Base-by-base conservation (phyloP, 202 grass and related monocot genomes). In the Eragrostis tef region DNA sequence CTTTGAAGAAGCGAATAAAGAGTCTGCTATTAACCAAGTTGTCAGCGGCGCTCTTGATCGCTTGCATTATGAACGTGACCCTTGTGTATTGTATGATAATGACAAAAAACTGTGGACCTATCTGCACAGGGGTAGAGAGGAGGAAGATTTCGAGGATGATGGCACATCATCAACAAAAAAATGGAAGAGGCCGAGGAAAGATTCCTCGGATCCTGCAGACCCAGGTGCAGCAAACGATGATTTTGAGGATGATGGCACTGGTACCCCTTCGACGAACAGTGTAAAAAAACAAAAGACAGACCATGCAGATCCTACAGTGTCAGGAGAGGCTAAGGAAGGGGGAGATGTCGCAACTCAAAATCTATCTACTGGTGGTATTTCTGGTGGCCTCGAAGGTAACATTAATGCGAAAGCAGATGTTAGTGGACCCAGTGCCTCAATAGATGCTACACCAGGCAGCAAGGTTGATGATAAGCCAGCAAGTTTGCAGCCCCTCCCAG, bases 61-160 rank as follows among this genome's bases (percentile, higher is more conserved):
- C 7, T 81, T 99, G 93, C 96, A 99, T 71, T 99, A 99, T 68
- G 96, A 99, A 62, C 86, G 96, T 8, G 96, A 99, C 82, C 96
- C 96, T 65, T 99, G 93, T 60, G 96, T 99, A 41, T 85, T 91
- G 56, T 99, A 93, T 86, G 96, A 99, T 83, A 88, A 86, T 83
- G 96, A 99, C 79, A 96, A 92, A 83, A 99, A 99, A 72, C 69
- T 99, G 87, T 99, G 96, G 96, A 94, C 92, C 31, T 99, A 99
- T 83, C 88, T 99, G 58, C 96, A 99, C 79, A 96, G 87, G 79
- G 93, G 94, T 64, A 93, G 96, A 83, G 96, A 96, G 62, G 96
- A 99, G 84, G 96, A 99, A 83, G 96, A 99, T 92, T 99, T 99
- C 87, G 96, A 99, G 86, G 96, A 99, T 82, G 96, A 99, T 81